Conservation (phyloP, 352 stramenopile species). For the Halophytophthora polymorphica region DNA sequence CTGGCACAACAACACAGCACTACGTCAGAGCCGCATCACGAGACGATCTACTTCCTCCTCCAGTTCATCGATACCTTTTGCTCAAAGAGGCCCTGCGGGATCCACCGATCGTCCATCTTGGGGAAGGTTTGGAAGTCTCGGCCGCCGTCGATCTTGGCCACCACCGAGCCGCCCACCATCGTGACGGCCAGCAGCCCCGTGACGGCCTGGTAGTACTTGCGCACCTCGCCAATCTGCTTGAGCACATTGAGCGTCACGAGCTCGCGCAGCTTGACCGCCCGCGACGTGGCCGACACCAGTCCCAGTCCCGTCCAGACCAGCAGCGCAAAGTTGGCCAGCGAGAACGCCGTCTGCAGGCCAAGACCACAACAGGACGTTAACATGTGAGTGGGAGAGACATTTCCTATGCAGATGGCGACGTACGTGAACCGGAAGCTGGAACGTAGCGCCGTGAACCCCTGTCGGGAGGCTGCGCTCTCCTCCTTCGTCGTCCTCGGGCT, state of each 20-base stretch:
- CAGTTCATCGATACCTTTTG: constrained; percentile 28
- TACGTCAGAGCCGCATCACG: not conserved
- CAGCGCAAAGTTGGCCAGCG: constrained; percentile 60
- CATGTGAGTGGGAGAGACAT: not conserved
- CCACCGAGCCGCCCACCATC: constrained; percentile 44
- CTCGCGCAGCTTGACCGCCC: constrained; percentile 52
- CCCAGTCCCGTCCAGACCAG: constrained; percentile 63
- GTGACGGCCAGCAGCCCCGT: constrained; percentile 42
- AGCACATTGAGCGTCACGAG: constrained; percentile 38
- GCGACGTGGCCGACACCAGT: constrained; percentile 47
- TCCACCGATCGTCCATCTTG: constrained; percentile 89
- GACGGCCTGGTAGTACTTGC: constrained; percentile 42
- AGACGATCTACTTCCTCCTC: not conserved
- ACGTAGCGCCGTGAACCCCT: constrained; percentile 29
- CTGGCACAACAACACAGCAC: not conserved
- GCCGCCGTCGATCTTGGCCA: constrained; percentile 96
- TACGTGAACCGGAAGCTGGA: constrained; percentile 50
- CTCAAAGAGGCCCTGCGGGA: constrained; percentile 77
- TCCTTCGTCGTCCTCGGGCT: constrained; percentile 16
- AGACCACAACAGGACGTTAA: not conserved
- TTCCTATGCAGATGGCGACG: constrained; percentile 2
- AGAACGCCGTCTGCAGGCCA: constrained; percentile 39
- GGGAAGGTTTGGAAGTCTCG: constrained; percentile 97
- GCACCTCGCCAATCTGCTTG: constrained; percentile 52
- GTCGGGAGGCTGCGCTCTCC: constrained; percentile 8